Base-by-base conservation (phyloP, 257 asterid species). In the Asclepias syriaca region DNA sequence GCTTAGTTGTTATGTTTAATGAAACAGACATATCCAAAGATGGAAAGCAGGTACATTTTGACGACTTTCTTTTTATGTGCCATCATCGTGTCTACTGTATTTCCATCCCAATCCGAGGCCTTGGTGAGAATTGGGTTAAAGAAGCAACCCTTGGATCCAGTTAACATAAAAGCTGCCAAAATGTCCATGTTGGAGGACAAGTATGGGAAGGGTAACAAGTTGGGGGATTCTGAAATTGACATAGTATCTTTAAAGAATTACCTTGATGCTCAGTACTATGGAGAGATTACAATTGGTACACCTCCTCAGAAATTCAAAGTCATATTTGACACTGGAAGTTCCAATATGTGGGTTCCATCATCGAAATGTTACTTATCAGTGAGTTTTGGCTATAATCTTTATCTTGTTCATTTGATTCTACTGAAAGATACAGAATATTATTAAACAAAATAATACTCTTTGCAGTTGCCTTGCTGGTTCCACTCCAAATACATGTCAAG, bases 301-400 rank as follows among this genome's bases (percentile, higher is more conserved):
- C 98, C 99, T 2, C 90, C 99, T 61, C 99, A 95, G 87, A 92
- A 79, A 1, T 95, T 95, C 69, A 87, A 85, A 9, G 96, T 95
- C 79, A 76, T 95, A 73, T 95, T 92, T 72, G 99, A 95, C 70
- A 95, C 98, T 3, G 99, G 99, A 73, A 95, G 99, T 72, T 90
- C 99, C 66, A 89, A 95, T 77, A 90, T 95, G 15, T 95, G 99
- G 99, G 96, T 95, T 72, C 99, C 99, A 13, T 95, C 99, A 10
- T 70, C 98, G 1, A 90, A 84, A 80, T 95, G 99, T 70, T 95
- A 85, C 70, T 88, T 92, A 80, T 95, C 98, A 12, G 99, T 95
- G 83, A 87, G 99, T 86, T 72, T 16, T 54, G 68, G 51, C 27
- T 24, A 24, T 76, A 68, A 32, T 34, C 22, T 59, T 8, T 64